Conservation (phyloP, 345 rosid species). For the Erucastrum elatum region DNA sequence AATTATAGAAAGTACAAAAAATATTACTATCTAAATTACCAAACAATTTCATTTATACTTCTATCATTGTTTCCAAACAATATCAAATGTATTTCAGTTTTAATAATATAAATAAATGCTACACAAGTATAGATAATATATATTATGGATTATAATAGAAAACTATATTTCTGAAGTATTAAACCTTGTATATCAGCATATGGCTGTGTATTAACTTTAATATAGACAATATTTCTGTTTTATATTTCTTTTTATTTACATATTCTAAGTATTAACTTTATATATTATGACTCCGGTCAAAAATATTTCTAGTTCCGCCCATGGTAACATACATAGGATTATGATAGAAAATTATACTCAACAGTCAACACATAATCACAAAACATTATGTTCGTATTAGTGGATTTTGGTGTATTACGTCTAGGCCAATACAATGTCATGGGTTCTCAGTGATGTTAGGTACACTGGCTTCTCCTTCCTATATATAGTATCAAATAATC, state of each 20-base stretch:
- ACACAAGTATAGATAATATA: constrained; percentile 3
- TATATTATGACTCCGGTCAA: no score
- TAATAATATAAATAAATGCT: not conserved
- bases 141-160: not conserved
- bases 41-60: no score
- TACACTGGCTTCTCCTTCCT: constrained; percentile 5
- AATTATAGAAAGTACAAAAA: no score
- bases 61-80: no score
- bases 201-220: no score
- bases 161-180: not conserved
- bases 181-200: not conserved
- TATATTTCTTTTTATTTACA: no score
- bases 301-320: no score
- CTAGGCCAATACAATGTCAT: not conserved
- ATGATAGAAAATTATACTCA: not conserved
- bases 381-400: not conserved
- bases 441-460: constrained; percentile 16
- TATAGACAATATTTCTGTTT: no score
- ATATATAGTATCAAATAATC: not conserved
- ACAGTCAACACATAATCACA: not conserved
- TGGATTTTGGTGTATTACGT: constrained; percentile 16
- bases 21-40: no score
- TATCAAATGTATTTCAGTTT: no score
- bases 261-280: no score
- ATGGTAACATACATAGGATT: not conserved